These are phyloP conservation scores for Logfia minima DNA, from an alignment of 129 eudicot species.

Conservation along the genomic window DNA sequence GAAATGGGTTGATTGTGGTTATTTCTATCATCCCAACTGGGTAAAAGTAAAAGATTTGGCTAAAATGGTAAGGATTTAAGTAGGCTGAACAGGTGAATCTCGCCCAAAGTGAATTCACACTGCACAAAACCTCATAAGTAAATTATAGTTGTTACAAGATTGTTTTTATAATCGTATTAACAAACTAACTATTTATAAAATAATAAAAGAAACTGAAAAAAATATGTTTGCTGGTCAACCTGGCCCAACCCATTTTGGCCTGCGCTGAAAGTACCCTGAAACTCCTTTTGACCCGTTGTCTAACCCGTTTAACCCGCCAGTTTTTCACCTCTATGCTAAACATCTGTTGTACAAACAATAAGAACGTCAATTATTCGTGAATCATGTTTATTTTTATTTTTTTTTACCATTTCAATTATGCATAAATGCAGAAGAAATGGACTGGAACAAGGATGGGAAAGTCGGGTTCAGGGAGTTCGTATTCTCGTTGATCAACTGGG, in stretches of 20 bases:
- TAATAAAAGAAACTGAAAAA: background rate
- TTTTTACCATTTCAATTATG: background rate
- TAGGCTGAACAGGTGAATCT: background rate
- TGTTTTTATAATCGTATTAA: background rate
- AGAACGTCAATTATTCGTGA: background rate
- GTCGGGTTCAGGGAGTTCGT: constrained; percentile 67
- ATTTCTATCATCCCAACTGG: background rate
- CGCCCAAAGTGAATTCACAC: background rate
- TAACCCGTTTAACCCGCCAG: background rate
- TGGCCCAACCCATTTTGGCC: background rate
- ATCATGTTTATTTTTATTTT: background rate
- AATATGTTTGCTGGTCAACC: background rate
- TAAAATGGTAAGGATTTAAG: background rate
- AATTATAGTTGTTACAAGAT: background rate
- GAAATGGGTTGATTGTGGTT: background rate
- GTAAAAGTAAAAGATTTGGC: background rate
- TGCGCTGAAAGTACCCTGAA: background rate
- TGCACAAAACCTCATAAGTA: background rate
- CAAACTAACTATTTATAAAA: background rate
- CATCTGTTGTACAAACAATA: background rate
- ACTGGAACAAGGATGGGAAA: constrained; percentile 64
- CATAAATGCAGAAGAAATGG: constrained; percentile 66
- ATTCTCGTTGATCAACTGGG: constrained; percentile 57
- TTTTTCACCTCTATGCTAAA: constrained; percentile 1
- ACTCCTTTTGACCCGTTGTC: background rate